A percentile compares a stretch with the other conserved stretches of the same genome.
Conservation (phyloP, 179 eudicot species). For the Heliamphora pulchella region DNA sequence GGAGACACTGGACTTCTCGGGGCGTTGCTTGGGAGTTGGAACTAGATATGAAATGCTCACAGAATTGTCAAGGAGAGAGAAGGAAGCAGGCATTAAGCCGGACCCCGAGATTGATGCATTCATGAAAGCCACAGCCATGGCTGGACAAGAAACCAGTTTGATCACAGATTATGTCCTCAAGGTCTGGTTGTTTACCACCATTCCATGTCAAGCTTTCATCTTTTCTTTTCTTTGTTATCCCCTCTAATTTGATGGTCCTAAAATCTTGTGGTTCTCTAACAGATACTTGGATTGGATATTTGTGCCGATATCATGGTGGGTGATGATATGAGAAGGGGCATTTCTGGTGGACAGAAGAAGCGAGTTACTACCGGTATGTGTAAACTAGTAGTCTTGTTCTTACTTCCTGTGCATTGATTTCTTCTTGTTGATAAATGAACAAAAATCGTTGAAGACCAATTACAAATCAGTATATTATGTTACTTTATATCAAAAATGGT, state of each 20-base stretch:
- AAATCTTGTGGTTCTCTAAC: not conserved
- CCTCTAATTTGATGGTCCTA: not conserved
- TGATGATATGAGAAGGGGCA: conserved; percentile 83
- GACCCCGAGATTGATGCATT: conserved; percentile 70
- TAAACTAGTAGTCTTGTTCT: conserved; percentile 1
- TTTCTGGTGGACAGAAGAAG: conserved; percentile 92
- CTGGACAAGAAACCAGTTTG: conserved; percentile 56
- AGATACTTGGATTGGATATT: conserved; percentile 78
- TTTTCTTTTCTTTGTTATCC: not conserved
- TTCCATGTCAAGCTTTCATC: conserved; percentile 2
- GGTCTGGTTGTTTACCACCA: conserved; percentile 28
- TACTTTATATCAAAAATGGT: not conserved
- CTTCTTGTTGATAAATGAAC: not conserved
- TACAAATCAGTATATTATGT: too few relatives aligned
- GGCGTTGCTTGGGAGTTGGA: conserved; percentile 73
- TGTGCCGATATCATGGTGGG: conserved; percentile 73
- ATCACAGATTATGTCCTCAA: conserved; percentile 71
- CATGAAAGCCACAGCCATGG: conserved; percentile 59
- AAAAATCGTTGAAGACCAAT: too few relatives aligned
- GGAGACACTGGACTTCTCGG: conserved; percentile 73
- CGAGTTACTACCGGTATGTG: conserved; percentile 68
- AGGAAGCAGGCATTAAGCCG: conserved; percentile 56
- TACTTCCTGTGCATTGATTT: not conserved
- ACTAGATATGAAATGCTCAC: conserved; percentile 51
- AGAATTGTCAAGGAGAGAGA: conserved; percentile 53